Percentiles rank a stretch among this genome's conserved stretches.
Conservation (phyloP, 805 yeast genomes). For the Ogataea populi-albae region DNA sequence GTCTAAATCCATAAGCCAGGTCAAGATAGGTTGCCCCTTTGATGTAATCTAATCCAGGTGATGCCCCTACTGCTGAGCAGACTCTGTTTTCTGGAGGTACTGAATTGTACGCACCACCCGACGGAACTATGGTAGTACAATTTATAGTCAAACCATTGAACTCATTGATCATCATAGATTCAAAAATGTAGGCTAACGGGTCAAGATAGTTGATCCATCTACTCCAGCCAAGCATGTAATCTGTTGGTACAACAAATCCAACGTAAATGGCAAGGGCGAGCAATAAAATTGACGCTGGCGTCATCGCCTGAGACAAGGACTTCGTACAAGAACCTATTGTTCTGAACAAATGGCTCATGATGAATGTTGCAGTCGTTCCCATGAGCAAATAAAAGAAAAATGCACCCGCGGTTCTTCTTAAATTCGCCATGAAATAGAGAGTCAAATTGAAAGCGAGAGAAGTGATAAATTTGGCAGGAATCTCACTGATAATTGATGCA, state of each 20-base stretch:
- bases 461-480: constrained; percentile 47
- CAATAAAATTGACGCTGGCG: constrained; percentile 52
- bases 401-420: constrained; percentile 49
- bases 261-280: constrained; percentile 48
- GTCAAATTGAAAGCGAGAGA: constrained; percentile 47
- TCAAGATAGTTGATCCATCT: constrained; percentile 62
- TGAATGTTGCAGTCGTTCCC: constrained; percentile 41
- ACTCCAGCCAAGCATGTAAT: constrained; percentile 60
- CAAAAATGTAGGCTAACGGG: constrained; percentile 57
- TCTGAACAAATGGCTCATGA: constrained; percentile 56
- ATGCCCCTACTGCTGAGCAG: constrained; percentile 52
- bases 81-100: constrained; percentile 38
- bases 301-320: constrained; percentile 53
- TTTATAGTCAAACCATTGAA: constrained; percentile 37
- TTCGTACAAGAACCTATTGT: constrained; percentile 48
- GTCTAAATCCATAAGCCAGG: constrained; percentile 46
- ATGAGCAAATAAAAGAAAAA: constrained; percentile 53
- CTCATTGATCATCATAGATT: constrained; percentile 54
- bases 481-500: constrained; percentile 57
- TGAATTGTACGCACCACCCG: constrained; percentile 38
- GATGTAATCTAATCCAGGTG: constrained; percentile 34
- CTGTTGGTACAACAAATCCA: constrained; percentile 58
- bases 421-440: constrained; percentile 52
- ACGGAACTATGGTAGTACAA: constrained; percentile 31
- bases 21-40: constrained; percentile 48